Evolutionary conservation across 108 stramenopile species (phyloP).

Genomic region (Pseudonitzschia delicatissima): DNA sequence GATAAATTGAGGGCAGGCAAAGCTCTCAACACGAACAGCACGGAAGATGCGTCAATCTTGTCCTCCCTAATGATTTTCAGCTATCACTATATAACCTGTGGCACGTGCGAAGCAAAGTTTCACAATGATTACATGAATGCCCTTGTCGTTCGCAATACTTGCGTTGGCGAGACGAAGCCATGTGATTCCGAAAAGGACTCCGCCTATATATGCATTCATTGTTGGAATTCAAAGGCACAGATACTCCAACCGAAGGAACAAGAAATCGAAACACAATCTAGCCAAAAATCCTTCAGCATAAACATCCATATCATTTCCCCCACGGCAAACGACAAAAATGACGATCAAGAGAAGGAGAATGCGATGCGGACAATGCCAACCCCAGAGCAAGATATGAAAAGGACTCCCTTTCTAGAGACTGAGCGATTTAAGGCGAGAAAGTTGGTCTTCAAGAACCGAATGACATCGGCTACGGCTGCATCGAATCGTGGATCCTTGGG

Average conservation of each 20-base stretch:
- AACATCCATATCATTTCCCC: neutral
- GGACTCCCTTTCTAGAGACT: neutral
- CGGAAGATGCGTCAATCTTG: neutral
- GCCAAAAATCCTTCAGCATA: neutral
- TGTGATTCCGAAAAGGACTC: neutral
- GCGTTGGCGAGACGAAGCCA: neutral
- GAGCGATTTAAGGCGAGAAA: neutral
- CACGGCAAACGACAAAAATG: neutral
- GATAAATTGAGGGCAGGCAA: neutral
- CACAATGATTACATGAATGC: neutral
- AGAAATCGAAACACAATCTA: neutral
- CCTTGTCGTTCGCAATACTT: neutral
- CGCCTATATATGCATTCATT: neutral
- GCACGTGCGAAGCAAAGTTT: neutral
- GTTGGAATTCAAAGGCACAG: neutral
- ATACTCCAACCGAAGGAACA: neutral
- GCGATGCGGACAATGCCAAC: neutral
- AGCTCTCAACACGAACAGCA: neutral
- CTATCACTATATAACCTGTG: neutral
- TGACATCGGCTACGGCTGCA: neutral
- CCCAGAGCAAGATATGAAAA: neutral
- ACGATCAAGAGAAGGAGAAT: neutral
- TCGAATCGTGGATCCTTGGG: too few species aligned
- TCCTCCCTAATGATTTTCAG: neutral
- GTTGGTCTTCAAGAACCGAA: neutral